Evolutionary conservation across 2,329 filamentous ascomycete species (phyloP).

Genomic region (Apiospora rasikravindrae): DNA sequence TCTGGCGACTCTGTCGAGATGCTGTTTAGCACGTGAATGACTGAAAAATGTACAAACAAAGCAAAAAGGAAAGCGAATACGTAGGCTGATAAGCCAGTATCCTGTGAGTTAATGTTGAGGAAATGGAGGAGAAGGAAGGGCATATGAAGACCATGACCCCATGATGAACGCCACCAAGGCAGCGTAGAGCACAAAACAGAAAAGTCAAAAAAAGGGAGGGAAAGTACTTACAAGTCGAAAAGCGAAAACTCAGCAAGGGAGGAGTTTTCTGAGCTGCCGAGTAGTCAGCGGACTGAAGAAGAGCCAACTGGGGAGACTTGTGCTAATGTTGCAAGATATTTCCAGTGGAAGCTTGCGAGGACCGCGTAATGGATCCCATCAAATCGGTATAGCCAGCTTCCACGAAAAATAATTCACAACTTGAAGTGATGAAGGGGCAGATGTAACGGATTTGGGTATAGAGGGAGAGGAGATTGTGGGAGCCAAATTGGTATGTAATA

Average conservation of each 20-base stretch:
- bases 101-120: not conserved
- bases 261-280: not conserved
- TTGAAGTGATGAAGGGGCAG: not conserved
- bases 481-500: not conserved
- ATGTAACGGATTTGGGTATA: not conserved
- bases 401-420: not conserved
- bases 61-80: not conserved
- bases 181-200: not conserved
- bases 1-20: not conserved
- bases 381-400: not conserved
- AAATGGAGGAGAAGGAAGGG: not conserved
- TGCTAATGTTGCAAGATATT: not conserved
- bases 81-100: not conserved
- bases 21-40: not conserved
- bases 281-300: constrained; percentile 5
- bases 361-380: not conserved
- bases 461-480: not conserved
- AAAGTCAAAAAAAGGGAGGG: not conserved
- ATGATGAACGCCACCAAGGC: not conserved
- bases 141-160: not conserved
- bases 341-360: not conserved
- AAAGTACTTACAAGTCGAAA: not conserved
- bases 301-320: not conserved
- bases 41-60: not conserved
- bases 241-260: not conserved